These are phyloP conservation scores for Angomonas ambiguus DNA, from an alignment of 208 protist genomes.

Conservation along the genomic window DNA sequence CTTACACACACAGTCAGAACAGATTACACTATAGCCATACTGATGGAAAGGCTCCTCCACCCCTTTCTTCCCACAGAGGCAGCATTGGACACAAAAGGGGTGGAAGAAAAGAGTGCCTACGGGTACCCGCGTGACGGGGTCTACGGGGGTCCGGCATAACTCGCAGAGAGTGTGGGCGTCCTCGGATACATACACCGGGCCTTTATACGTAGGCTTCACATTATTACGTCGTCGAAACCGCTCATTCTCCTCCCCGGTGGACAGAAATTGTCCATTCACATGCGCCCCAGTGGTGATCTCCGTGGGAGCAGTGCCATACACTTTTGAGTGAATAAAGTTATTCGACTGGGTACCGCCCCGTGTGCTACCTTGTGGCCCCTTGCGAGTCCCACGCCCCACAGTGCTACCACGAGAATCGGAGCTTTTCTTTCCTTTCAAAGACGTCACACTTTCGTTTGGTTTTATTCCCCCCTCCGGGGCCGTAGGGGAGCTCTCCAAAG, in stretches of 20 bases:
- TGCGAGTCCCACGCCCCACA: no score
- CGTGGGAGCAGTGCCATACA: neutral
- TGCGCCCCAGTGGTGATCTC: conserved; percentile 23
- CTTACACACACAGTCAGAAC: conserved; percentile 15
- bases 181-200: conserved; percentile 70
- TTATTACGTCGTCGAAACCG: conserved; percentile 43
- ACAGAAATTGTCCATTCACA: conserved; percentile 42
- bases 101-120: conserved; percentile 81
- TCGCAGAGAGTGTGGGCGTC: conserved; percentile 62
- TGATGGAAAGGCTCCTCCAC: conserved; percentile 43
- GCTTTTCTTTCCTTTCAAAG: neutral
- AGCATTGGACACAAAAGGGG: conserved; percentile 53
- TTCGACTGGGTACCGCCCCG: neutral
- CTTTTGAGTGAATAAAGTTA: neutral
- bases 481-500: no score
- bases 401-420: neutral
- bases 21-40: conserved; percentile 16
- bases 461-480: neutral
- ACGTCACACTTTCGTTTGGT: neutral
- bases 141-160: conserved; percentile 57
- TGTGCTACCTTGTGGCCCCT: neutral
- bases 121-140: conserved; percentile 69
- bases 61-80: conserved; percentile 41
- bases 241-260: conserved; percentile 48
- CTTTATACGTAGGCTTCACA: conserved; percentile 39